Conservation (phyloP, 768 basidiomycete species). For the Rhodosporidiobolus sp. region DNA sequence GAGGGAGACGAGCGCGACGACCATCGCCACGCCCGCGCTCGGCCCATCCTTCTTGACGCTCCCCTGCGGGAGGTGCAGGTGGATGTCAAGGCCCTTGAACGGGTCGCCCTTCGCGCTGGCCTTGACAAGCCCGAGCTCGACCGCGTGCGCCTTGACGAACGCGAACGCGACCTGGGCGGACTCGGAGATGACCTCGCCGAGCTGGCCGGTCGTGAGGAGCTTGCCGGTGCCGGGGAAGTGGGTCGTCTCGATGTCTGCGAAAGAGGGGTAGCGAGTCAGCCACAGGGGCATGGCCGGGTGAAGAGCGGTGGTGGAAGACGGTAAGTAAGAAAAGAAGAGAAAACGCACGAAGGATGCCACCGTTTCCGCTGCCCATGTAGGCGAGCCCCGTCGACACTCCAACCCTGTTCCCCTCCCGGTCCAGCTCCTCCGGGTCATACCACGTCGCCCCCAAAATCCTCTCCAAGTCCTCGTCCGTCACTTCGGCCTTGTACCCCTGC, state of each 20-base stretch:
- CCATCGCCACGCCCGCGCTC: conserved; percentile 84
- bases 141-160: conserved; percentile 73
- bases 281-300: too few species aligned
- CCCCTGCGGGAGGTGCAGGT: conserved; percentile 78
- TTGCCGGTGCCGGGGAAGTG: conserved; percentile 70
- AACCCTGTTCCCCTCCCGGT: conserved; percentile 8
- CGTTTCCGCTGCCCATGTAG: conserved; percentile 47
- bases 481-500: conserved; percentile 59
- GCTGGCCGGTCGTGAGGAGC: conserved; percentile 73
- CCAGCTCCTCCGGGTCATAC: conserved; percentile 69
- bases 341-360: conserved; percentile 43
- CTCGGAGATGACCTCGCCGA: conserved; percentile 90
- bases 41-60: conserved; percentile 93
- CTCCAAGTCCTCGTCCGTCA: conserved; percentile 73
- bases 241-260: conserved; percentile 72
- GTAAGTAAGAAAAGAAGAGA: background rate
- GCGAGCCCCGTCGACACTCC: conserved; percentile 46
- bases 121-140: conserved; percentile 45
- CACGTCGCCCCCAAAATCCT: conserved; percentile 74
- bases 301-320: background rate
- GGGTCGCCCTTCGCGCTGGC: conserved; percentile 27
- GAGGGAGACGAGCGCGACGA: conserved; percentile 81
- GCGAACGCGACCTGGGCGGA: conserved; percentile 83
- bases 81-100: conserved; percentile 75
- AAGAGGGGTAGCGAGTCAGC: too few species aligned